phyloP scores from a whole-genome alignment of 805 yeast species.

The Blastobotrys muscicola region DNA sequence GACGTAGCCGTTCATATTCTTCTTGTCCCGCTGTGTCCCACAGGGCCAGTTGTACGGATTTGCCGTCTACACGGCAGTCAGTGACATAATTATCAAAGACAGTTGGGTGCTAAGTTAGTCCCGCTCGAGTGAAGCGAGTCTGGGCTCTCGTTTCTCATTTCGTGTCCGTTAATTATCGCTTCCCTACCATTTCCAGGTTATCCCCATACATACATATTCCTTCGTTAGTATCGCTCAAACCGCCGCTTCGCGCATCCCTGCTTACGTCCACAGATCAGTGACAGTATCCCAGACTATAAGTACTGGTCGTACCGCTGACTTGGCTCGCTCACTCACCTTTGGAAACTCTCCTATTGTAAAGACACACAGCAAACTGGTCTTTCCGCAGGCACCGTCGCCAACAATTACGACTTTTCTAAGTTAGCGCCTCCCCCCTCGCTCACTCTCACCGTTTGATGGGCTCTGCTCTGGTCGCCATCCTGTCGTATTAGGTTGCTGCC shows the following conservation, averaged over 20 bases:
- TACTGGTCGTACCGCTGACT: neutral
- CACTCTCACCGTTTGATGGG: constrained; percentile 12
- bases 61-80: constrained; percentile 89
- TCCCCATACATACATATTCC: constrained; percentile 11
- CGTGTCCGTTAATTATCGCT: no score
- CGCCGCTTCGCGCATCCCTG: no score
- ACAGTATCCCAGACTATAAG: neutral
- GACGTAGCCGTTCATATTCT: constrained; percentile 84
- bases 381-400: constrained; percentile 95
- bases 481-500: neutral
- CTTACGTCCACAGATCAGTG: neutral
- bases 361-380: constrained; percentile 81
- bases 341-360: constrained; percentile 92
- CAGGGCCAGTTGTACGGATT: constrained; percentile 74
- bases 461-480: constrained; percentile 4
- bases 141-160: no score
- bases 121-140: neutral
- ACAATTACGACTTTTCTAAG: constrained; percentile 72
- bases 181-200: neutral
- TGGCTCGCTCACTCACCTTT: constrained; percentile 38
- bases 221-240: neutral
- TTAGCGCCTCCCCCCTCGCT: constrained; percentile 1
- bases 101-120: constrained; percentile 64
- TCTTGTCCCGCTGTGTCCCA: constrained; percentile 99
- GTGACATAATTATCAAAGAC: constrained; percentile 93